Percentiles rank a stretch among this genome's conserved stretches.
phyloP scores from a whole-genome alignment of 2,329 filamentous ascomycete genomes.

The Sclerotinia sclerotiorum region DNA sequence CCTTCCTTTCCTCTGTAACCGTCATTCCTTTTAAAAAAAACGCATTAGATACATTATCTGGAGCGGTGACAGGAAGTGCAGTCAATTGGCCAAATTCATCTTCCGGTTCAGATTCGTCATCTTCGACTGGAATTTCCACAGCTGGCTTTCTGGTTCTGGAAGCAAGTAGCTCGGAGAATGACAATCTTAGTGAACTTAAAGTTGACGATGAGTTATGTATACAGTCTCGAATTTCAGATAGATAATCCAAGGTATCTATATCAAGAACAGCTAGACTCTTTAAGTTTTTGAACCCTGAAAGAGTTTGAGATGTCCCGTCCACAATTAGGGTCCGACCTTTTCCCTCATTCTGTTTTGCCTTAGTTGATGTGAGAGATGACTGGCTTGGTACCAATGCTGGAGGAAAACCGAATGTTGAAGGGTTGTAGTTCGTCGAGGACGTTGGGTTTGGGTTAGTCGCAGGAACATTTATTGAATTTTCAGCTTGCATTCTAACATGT shows the following conservation, averaged over 20 bases:
- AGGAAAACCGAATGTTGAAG: neutral
- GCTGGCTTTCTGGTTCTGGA: slow-evolving; percentile 47
- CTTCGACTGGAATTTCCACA: slow-evolving; percentile 44
- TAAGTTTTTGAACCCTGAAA: slow-evolving; percentile 58
- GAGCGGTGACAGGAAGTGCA: slow-evolving; percentile 36
- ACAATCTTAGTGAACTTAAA: slow-evolving; percentile 55
- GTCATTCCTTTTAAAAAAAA: slow-evolving; percentile 46
- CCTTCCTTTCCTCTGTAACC: slow-evolving; percentile 54
- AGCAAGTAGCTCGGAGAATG: slow-evolving; percentile 56
- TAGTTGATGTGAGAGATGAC: slow-evolving; percentile 19
- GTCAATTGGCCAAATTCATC: slow-evolving; percentile 53
- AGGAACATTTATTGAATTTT: slow-evolving; percentile 54
- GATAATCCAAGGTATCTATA: slow-evolving; percentile 57
- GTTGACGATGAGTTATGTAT: slow-evolving; percentile 55
- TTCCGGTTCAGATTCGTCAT: slow-evolving; percentile 55
- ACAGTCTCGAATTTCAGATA: slow-evolving; percentile 56
- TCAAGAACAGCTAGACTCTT: slow-evolving; percentile 57
- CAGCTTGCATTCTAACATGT: slow-evolving; percentile 59
- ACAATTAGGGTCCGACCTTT: slow-evolving; percentile 18
- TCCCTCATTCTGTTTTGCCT: slow-evolving; percentile 23
- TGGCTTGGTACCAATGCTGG: neutral
- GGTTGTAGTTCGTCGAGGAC: neutral
- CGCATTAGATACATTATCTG: slow-evolving; percentile 44
- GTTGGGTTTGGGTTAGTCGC: slow-evolving; percentile 40
- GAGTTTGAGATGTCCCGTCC: slow-evolving; percentile 46